Percentiles rank a stretch among this genome's conserved stretches.
phyloP scores from a whole-genome alignment of 495 filamentous ascomycete genomes.

The Opeltia flavorubescens region DNA sequence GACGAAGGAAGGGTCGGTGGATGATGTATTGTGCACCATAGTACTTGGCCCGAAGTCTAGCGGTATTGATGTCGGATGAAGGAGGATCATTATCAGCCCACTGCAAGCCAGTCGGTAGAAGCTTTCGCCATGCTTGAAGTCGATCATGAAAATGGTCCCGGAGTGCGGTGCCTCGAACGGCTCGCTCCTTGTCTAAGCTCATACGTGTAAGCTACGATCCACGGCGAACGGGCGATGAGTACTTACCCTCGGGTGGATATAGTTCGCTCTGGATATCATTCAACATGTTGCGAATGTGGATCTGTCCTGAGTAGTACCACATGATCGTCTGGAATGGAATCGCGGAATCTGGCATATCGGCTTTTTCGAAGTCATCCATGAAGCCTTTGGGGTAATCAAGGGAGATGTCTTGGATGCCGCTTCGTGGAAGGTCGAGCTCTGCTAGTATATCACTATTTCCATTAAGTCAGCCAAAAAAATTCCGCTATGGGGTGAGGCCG shows the following conservation, averaged over 20 bases:
- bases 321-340: constrained; percentile 35
- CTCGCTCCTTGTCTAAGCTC: constrained; percentile 12
- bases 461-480: background rate
- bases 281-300: constrained; percentile 70
- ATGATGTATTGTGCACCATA: constrained; percentile 87
- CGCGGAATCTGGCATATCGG: constrained; percentile 7
- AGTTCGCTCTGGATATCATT: constrained; percentile 72
- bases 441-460: constrained; percentile 72
- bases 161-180: constrained; percentile 18
- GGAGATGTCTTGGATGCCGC: constrained; percentile 46
- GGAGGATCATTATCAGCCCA: constrained; percentile 61
- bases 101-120: constrained; percentile 30
- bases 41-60: constrained; percentile 83
- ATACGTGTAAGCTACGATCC: constrained; percentile 3
- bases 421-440: constrained; percentile 72
- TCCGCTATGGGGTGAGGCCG: background rate
- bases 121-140: constrained; percentile 29
- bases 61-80: constrained; percentile 61
- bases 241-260: constrained; percentile 24
- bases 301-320: constrained; percentile 73
- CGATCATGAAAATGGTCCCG: constrained; percentile 24
- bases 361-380: constrained; percentile 9
- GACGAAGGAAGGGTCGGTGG: constrained; percentile 63
- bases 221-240: background rate
- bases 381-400: constrained; percentile 14